Evolutionary conservation across 306 rosid genomes (phyloP).

Genomic region (Ochetophila trinervis): DNA sequence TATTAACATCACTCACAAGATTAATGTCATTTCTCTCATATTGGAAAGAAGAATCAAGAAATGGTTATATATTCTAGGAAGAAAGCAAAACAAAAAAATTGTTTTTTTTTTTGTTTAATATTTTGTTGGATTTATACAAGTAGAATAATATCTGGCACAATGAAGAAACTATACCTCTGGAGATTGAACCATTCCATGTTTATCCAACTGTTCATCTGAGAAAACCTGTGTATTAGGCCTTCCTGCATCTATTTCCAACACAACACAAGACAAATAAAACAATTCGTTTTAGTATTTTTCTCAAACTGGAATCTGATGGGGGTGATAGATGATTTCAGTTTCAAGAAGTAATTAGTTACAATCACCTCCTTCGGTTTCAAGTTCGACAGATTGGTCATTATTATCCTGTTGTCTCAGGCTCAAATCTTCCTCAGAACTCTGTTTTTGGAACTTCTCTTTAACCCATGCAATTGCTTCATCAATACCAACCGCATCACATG

Average conservation of each 20-base stretch:
- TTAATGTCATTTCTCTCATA: too few species aligned
- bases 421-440: constrained; percentile 44
- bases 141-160: too few species aligned
- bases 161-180: constrained; percentile 47
- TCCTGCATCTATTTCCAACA: constrained; percentile 39
- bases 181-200: constrained; percentile 33
- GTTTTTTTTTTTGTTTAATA: too few species aligned
- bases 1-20: too few species aligned
- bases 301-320: not conserved
- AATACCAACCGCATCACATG: constrained; percentile 51
- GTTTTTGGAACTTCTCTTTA: constrained; percentile 69
- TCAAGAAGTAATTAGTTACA: not conserved
- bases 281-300: not conserved
- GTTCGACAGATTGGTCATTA: constrained; percentile 39
- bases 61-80: too few species aligned
- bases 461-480: constrained; percentile 99
- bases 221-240: constrained; percentile 35
- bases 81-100: too few species aligned
- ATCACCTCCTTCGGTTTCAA: constrained; percentile 40
- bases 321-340: not conserved
- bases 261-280: not conserved
- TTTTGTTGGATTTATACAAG: too few species aligned
- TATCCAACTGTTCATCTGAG: constrained; percentile 31
- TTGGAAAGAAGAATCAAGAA: too few species aligned
- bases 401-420: constrained; percentile 35